These are phyloP conservation scores for Sphagnum magellanicum DNA, from an alignment of 228 moss, liverwort and hornwort species.

Conservation along the genomic window DNA sequence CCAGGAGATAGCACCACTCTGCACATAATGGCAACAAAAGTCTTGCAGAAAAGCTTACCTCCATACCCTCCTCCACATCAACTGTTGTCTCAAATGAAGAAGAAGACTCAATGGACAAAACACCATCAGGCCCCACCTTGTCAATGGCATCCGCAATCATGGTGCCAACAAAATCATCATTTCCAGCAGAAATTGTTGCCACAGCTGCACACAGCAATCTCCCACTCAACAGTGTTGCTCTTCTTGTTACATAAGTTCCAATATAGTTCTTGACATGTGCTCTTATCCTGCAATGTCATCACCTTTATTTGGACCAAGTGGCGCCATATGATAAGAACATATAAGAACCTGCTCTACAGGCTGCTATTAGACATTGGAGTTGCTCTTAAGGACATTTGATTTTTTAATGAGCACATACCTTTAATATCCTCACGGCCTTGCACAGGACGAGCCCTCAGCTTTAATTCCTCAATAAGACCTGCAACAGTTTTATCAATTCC, in stretches of 20 bases:
- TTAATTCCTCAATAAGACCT: conserved; percentile 53
- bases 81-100: conserved; percentile 94
- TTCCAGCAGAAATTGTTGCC: conserved; percentile 84
- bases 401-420: conserved; percentile 19
- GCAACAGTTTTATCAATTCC: conserved; percentile 84
- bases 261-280: too few species aligned
- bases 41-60: conserved; percentile 34
- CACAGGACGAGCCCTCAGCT: conserved; percentile 59
- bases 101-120: conserved; percentile 90
- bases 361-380: too few species aligned
- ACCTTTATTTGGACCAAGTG: too few species aligned
- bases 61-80: conserved; percentile 99
- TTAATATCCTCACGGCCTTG: conserved; percentile 82
- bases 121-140: conserved; percentile 94
- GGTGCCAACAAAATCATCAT: conserved; percentile 72
- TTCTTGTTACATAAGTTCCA: too few species aligned
- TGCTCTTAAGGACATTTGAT: too few species aligned
- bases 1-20: too few species aligned
- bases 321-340: too few species aligned
- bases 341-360: too few species aligned
- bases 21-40: background rate
- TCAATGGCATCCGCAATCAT: conserved; percentile 95
- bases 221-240: background rate
- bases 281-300: too few species aligned
- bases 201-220: conserved; percentile 44